These are phyloP conservation scores for Chionographis japonica DNA, from an alignment of 106 monocot genomes.

Conservation along the genomic window DNA sequence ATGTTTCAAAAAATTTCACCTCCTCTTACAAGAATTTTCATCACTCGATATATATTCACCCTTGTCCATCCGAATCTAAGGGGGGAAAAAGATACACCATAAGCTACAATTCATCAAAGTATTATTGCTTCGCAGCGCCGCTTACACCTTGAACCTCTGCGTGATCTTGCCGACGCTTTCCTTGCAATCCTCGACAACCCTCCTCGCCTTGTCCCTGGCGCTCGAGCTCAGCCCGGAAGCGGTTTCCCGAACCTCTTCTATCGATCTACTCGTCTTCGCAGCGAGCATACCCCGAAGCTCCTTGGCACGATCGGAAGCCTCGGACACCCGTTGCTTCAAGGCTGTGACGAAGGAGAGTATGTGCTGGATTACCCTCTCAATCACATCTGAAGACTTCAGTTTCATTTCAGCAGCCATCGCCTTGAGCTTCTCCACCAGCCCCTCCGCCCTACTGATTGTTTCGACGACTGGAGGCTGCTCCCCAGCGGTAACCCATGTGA, in stretches of 20 bases:
- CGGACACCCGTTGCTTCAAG: constrained; percentile 32
- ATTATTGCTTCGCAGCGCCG: too few relatives aligned
- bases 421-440: constrained; percentile 48
- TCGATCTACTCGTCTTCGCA: constrained; percentile 29
- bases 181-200: constrained; percentile 60
- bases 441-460: constrained; percentile 40
- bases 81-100: not conserved
- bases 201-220: constrained; percentile 48
- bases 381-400: constrained; percentile 27
- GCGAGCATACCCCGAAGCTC: constrained; percentile 11
- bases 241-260: constrained; percentile 32
- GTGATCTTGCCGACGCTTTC: constrained; percentile 47
- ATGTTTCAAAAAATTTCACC: too few relatives aligned
- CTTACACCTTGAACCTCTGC: constrained; percentile 57
- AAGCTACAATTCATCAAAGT: not conserved
- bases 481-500: constrained; percentile 61
- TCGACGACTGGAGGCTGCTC: constrained; percentile 34
- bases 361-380: constrained; percentile 46
- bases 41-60: too few relatives aligned
- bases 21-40: too few relatives aligned
- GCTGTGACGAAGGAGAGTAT: constrained; percentile 31
- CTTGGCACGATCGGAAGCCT: constrained; percentile 8
- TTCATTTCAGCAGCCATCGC: constrained; percentile 52
- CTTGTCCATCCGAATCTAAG: too few relatives aligned
- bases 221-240: constrained; percentile 26